Evolutionary conservation across 495 filamentous ascomycete genomes (phyloP).

Genomic region (Penicillium malachiteum): DNA sequence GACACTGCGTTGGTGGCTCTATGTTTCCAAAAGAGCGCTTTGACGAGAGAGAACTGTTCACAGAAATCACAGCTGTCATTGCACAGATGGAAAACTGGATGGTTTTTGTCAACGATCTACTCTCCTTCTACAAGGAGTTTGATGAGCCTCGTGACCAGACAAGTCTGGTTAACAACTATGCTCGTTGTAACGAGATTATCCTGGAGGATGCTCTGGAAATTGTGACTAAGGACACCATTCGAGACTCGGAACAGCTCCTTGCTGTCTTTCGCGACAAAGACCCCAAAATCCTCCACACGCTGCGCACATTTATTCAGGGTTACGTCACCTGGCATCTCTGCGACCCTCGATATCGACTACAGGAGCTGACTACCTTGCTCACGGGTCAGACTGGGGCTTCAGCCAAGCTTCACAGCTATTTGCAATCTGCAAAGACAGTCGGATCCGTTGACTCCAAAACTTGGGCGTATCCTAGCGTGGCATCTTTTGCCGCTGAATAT

Average conservation of each 20-base stretch:
- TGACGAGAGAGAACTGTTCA: background rate
- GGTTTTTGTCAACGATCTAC: background rate
- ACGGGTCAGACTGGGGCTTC: too few species aligned
- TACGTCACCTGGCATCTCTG: slow-evolving; percentile 3
- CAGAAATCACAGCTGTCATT: background rate
- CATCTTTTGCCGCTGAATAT: too few species aligned
- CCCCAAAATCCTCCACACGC: background rate
- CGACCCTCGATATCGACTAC: background rate
- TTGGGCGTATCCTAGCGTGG: too few species aligned
- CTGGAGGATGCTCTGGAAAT: background rate
- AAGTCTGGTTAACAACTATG: background rate
- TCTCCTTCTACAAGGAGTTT: background rate
- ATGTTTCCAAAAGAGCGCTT: background rate
- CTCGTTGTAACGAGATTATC: background rate
- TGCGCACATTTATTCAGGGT: background rate
- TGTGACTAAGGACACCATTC: background rate
- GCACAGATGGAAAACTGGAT: background rate
- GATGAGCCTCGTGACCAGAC: background rate
- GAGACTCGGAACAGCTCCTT: background rate
- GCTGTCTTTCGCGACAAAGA: background rate
- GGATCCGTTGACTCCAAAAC: too few species aligned
- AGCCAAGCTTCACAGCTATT: background rate
- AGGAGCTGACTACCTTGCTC: background rate
- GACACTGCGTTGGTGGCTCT: background rate
- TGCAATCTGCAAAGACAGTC: background rate